Evolutionary conservation across 352 stramenopile species (phyloP).

Genomic region (Phytopythium delawarense): DNA sequence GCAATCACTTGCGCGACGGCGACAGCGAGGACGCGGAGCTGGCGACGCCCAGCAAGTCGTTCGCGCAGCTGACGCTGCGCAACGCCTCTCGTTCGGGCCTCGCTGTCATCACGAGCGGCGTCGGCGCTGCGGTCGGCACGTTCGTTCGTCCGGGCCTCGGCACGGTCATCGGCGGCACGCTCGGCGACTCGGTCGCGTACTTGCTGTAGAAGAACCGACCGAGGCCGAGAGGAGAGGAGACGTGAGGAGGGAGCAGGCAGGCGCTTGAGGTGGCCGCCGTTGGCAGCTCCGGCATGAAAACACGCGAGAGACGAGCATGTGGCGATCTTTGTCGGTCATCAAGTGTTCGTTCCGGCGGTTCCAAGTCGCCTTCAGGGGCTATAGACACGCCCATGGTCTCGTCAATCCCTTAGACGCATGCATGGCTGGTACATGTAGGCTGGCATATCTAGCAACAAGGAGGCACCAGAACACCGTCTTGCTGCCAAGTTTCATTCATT

Average conservation of each 20-base stretch:
- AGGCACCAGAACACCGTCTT: no score
- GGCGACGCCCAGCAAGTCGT: slow-evolving; percentile 20
- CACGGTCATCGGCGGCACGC: slow-evolving; percentile 71
- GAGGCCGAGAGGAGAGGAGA: no score
- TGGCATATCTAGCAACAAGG: no score
- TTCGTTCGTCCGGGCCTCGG: slow-evolving; percentile 66
- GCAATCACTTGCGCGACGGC: slow-evolving; percentile 32
- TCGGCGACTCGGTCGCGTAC: slow-evolving; percentile 81
- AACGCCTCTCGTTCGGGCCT: slow-evolving; percentile 63
- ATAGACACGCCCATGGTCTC: background rate
- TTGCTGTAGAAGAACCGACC: slow-evolving; percentile 32
- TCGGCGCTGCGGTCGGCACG: slow-evolving; percentile 67
- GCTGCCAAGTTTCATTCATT: background rate
- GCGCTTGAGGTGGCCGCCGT: no score
- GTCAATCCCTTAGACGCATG: no score
- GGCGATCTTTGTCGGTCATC: background rate
- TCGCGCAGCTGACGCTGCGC: slow-evolving; percentile 45
- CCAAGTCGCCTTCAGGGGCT: background rate
- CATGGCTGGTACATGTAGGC: no score
- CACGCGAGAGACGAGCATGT: no score
- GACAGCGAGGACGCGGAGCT: slow-evolving; percentile 29
- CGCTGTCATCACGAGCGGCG: slow-evolving; percentile 60
- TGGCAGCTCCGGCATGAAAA: no score
- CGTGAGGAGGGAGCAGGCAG: no score
- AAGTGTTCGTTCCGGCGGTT: background rate